phyloP scores from a whole-genome alignment of 202 grass and related monocot species.

The Hordeum pubiflorum region DNA sequence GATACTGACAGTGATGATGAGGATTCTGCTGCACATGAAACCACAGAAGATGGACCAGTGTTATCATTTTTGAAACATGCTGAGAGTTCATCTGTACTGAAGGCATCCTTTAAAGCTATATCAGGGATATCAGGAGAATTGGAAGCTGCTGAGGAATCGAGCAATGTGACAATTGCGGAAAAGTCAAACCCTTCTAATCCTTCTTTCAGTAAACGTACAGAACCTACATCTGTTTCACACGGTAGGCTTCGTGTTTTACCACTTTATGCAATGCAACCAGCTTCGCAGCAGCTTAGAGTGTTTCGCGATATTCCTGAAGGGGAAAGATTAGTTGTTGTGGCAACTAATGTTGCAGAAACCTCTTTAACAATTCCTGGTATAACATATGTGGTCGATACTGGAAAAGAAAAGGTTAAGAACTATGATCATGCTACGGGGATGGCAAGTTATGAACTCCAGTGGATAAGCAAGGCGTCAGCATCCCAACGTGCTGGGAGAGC shows the following conservation, averaged over 20 bases:
- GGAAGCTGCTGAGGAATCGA: slow-evolving; percentile 11
- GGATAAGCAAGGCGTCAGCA: slow-evolving; percentile 94
- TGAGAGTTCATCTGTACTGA: slow-evolving; percentile 46
- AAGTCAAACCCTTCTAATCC: slow-evolving; percentile 13
- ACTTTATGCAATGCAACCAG: slow-evolving; percentile 78
- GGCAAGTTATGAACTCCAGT: slow-evolving; percentile 68
- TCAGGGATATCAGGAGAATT: slow-evolving; percentile 33
- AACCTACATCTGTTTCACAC: slow-evolving; percentile 16
- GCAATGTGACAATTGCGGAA: slow-evolving; percentile 18
- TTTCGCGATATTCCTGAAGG: slow-evolving; percentile 57
- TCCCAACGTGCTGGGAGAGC: slow-evolving; percentile 80
- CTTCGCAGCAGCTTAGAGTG: slow-evolving; percentile 68
- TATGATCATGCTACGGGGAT: slow-evolving; percentile 65
- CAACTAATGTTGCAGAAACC: slow-evolving; percentile 95
- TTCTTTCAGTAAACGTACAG: slow-evolving; percentile 24
- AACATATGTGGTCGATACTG: slow-evolving; percentile 87
- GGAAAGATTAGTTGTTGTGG: slow-evolving; percentile 81
- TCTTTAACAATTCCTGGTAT: slow-evolving; percentile 90
- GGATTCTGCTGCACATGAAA: slow-evolving; percentile 19
- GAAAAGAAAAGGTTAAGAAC: slow-evolving; percentile 88
- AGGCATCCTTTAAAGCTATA: slow-evolving; percentile 53
- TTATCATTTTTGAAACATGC: slow-evolving; percentile 52
- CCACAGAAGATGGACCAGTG: slow-evolving; percentile 34
- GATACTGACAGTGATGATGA: slow-evolving; percentile 48
- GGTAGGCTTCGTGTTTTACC: slow-evolving; percentile 52